Evolutionary conservation across 305 asterid genomes (phyloP).

Genomic region (Striga hermonthica): DNA sequence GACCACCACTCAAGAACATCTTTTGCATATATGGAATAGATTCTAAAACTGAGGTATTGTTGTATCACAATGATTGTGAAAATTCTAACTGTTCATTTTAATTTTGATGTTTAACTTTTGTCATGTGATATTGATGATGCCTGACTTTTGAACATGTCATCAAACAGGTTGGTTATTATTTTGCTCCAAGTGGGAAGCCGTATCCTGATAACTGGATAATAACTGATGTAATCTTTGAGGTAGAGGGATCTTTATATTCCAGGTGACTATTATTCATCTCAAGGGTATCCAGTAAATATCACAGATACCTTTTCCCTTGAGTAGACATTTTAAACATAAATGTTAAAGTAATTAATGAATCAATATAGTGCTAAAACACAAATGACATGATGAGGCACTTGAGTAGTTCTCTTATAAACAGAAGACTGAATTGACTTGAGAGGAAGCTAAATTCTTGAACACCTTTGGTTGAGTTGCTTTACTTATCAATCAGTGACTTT

Average conservation of each 20-base stretch:
- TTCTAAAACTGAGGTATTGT: slow-evolving; percentile 84
- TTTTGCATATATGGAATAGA: slow-evolving; percentile 93
- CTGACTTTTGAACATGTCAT: slow-evolving; percentile 31
- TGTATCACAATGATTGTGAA: slow-evolving; percentile 29
- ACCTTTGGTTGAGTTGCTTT: slow-evolving; percentile 5
- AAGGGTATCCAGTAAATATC: slow-evolving; percentile 21
- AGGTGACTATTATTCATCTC: slow-evolving; percentile 53
- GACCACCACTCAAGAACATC: slow-evolving; percentile 97
- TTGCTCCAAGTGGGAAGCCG: slow-evolving; percentile 99
- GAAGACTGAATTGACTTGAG: slow-evolving; percentile 25
- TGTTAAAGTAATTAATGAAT: slow-evolving; percentile 19
- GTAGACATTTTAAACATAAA: slow-evolving; percentile 20
- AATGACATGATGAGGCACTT: slow-evolving; percentile 12
- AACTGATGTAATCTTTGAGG: slow-evolving; percentile 84
- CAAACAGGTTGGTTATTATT: slow-evolving; percentile 91
- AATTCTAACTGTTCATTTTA: slow-evolving; percentile 28
- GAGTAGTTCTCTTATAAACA: not conserved
- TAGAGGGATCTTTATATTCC: slow-evolving; percentile 85
- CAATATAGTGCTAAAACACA: slow-evolving; percentile 23
- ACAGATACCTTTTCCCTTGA: slow-evolving; percentile 17
- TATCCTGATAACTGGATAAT: slow-evolving; percentile 99
- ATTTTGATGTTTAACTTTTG: slow-evolving; percentile 13
- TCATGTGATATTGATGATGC: slow-evolving; percentile 20
- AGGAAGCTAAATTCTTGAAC: slow-evolving; percentile 1
- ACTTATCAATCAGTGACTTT: slow-evolving; percentile 24